Base-by-base conservation (phyloP, 768 basidiomycete genomes). In the Kwoniella shandongensis region DNA sequence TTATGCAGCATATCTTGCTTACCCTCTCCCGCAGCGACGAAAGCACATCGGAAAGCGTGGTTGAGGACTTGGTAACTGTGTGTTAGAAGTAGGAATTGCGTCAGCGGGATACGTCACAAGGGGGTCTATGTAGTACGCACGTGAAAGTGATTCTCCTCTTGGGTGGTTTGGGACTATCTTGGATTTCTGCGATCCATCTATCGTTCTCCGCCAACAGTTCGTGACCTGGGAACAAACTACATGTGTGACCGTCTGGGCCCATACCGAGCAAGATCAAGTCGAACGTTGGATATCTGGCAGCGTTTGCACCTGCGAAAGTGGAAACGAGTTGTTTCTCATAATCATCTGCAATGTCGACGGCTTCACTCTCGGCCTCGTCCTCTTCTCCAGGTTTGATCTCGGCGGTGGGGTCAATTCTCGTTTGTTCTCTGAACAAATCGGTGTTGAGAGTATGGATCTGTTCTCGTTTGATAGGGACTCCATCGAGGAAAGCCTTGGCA, bases 221-320 rank as follows among this genome's bases (percentile, higher is more conserved):
- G 73, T 98, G 94, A n/a, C 83, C 88, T 8, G 96, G 96, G 84
- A 99, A 99, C 65, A 99, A 86, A 6, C 89, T 92, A 60, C 88
- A 91, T 39, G 94, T 98, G 81, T 99, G 96, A n/a, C 94, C 94
- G 75, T 97, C 96, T 4, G 89, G 89, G 27, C 96, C 96, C 83
- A 93, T 86, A 46, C 96, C 96, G 49, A 99, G 86, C 41, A 99
- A 84, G 79, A 98, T 88, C 74, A 99, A 85, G 75, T 99, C 96
- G 77, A 99, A 98, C 49, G 96, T 81, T 61, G 96, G 96, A 83
- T 97, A 98, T 59, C 93, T 86, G 17, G 94, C 94, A 4, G 91
- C 82, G 75, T 97, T 91, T 74, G 86, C 89, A 73, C 87, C 85
- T 0, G 93, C 96, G 72, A 99, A 99, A 74, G 88, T 87, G 58